A percentile compares a stretch with the other conserved stretches of the same genome.
These are phyloP conservation scores for Potentilla sterilis DNA, from an alignment of 306 rosid genomes.

Conservation along the genomic window DNA sequence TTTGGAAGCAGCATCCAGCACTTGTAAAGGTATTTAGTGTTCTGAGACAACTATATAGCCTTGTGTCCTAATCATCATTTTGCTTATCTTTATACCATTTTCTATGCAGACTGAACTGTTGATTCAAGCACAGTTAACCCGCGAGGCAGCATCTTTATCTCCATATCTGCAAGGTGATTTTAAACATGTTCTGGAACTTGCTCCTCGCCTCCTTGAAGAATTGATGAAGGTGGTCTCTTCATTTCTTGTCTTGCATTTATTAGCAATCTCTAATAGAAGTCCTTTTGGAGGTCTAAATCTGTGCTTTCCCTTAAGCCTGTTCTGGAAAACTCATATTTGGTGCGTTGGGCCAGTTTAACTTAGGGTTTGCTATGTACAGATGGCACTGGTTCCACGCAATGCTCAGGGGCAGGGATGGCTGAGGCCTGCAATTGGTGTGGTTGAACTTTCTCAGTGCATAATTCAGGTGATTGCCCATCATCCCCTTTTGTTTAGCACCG, in stretches of 20 bases:
- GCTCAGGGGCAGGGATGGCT: conserved; percentile 99
- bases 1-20: conserved; percentile 99
- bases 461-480: conserved; percentile 63
- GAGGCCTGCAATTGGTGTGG: conserved; percentile 95
- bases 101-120: conserved; percentile 80
- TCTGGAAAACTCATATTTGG: background rate
- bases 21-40: conserved; percentile 73
- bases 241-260: conserved; percentile 28
- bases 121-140: conserved; percentile 95
- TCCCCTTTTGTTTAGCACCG: background rate
- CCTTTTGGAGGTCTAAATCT: background rate
- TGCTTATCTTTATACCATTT: conserved; percentile 31
- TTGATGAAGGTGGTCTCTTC: conserved; percentile 74
- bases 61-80: conserved; percentile 9
- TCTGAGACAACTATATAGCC: background rate
- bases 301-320: background rate
- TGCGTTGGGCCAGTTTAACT: background rate
- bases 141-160: conserved; percentile 62
- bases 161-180: conserved; percentile 80
- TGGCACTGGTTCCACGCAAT: conserved; percentile 92
- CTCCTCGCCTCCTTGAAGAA: conserved; percentile 98
- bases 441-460: conserved; percentile 92
- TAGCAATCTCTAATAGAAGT: conserved; percentile 15
- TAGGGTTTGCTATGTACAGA: conserved; percentile 38
- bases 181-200: conserved; percentile 79